These are phyloP conservation scores for Trichophyton rubrum DNA, from an alignment of 2,329 filamentous ascomycete species.

Conservation along the genomic window DNA sequence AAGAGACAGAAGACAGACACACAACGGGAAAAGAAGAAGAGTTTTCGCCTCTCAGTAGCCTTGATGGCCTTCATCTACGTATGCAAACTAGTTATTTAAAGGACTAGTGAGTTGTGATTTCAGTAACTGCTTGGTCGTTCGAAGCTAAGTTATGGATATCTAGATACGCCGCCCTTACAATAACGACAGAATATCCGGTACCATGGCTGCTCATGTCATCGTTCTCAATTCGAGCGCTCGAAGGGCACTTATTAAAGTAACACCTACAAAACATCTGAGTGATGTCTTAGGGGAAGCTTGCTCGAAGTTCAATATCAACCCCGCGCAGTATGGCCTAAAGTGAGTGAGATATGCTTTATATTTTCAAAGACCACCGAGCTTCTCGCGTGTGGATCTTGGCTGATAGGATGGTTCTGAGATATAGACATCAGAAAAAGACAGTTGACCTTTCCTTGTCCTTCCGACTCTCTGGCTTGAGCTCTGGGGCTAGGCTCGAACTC, in stretches of 20 bases:
- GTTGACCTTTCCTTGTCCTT: conserved; percentile 77
- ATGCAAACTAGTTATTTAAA: not conserved
- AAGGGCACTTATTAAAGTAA: conserved; percentile 70
- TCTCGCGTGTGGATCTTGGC: not conserved
- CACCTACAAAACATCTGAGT: conserved; percentile 64
- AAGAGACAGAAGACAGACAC: not conserved
- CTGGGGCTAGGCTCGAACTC: conserved; percentile 86
- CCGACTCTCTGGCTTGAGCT: conserved; percentile 65
- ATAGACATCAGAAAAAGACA: conserved; percentile 67
- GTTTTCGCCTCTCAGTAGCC: not conserved
- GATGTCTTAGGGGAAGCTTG: conserved; percentile 85
- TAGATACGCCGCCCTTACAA: not conserved
- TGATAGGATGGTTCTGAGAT: conserved; percentile 2
- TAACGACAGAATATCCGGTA: not conserved
- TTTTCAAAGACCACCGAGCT: too few relatives aligned
- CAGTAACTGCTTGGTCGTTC: not conserved
- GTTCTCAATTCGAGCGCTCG: conserved; percentile 72
- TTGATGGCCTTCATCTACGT: not conserved
- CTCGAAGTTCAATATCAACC: conserved; percentile 59
- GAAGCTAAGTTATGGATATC: not conserved
- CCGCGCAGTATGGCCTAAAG: conserved; percentile 71
- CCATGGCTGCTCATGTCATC: conserved; percentile 77
- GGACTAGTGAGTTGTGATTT: not conserved
- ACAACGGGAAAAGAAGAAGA: not conserved
- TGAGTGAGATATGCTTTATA: conserved; percentile 28